These are phyloP conservation scores for Panicum miliaceum DNA, from an alignment of 176 grass and related monocot species.

Conservation along the genomic window DNA sequence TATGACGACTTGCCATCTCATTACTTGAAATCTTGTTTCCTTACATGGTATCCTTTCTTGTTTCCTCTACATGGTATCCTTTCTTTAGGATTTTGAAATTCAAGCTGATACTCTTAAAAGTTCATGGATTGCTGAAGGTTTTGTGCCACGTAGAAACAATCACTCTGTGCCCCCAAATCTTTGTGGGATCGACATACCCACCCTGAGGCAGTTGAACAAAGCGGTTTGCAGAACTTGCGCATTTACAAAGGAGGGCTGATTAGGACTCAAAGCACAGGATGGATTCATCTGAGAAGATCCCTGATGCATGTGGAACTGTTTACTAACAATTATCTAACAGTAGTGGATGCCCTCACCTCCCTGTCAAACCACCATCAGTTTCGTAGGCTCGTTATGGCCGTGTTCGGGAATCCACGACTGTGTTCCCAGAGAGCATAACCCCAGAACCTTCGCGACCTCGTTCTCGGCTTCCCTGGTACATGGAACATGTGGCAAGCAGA, in stretches of 20 bases:
- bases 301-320: not conserved
- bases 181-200: not conserved
- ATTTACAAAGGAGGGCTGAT: not conserved
- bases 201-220: not conserved
- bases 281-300: not conserved
- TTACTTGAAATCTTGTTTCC: not conserved
- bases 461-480: no score
- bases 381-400: no score
- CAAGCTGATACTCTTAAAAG: rapidly evolving
- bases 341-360: no score
- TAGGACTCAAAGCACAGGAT: not conserved
- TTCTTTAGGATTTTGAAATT: not conserved
- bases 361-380: no score
- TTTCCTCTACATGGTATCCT: no score
- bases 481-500: no score
- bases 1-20: not conserved
- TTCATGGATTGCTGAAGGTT: not conserved
- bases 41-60: not conserved
- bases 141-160: not conserved
- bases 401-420: no score
- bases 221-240: not conserved
- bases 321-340: no score
- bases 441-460: no score
- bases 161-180: not conserved
- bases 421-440: no score